These are phyloP conservation scores for Yamadazyma membranifaciens DNA, from an alignment of 1,139 yeast genomes.

Conservation along the genomic window DNA sequence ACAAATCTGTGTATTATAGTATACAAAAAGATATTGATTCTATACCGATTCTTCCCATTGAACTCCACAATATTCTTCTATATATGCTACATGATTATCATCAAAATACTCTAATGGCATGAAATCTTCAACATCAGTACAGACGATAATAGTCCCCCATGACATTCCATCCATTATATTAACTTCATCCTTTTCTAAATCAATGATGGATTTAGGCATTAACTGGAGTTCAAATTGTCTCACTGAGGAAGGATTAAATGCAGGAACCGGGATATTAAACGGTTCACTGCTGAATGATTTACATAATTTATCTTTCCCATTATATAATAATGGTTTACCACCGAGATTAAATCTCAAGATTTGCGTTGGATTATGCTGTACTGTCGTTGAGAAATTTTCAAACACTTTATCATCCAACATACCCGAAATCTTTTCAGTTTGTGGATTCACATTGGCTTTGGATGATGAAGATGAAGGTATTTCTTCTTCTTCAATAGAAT, in stretches of 20 bases:
- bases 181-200: conserved; percentile 54
- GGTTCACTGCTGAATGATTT: conserved; percentile 34
- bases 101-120: conserved; percentile 56
- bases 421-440: conserved; percentile 42
- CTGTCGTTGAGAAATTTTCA: conserved; percentile 70
- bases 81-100: conserved; percentile 70
- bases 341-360: conserved; percentile 78
- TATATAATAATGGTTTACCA: conserved; percentile 72
- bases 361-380: conserved; percentile 81
- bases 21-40: neutral
- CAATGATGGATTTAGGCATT: conserved; percentile 91
- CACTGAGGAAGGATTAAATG: conserved; percentile 58
- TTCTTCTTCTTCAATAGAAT: conserved; percentile 20
- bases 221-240: conserved; percentile 82
- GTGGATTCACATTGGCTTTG: conserved; percentile 25
- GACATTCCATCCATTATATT: conserved; percentile 75
- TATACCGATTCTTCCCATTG: conserved; percentile 81
- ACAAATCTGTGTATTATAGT: too few relatives aligned
- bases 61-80: conserved; percentile 89
- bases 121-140: conserved; percentile 74
- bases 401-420: conserved; percentile 75
- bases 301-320: conserved; percentile 57
- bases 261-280: conserved; percentile 47
- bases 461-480: neutral
- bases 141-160: conserved; percentile 93